Percentiles rank a stretch among this genome's conserved stretches.
phyloP scores from a whole-genome alignment of 78 protist species.

The Dictyostelium citrinum region DNA sequence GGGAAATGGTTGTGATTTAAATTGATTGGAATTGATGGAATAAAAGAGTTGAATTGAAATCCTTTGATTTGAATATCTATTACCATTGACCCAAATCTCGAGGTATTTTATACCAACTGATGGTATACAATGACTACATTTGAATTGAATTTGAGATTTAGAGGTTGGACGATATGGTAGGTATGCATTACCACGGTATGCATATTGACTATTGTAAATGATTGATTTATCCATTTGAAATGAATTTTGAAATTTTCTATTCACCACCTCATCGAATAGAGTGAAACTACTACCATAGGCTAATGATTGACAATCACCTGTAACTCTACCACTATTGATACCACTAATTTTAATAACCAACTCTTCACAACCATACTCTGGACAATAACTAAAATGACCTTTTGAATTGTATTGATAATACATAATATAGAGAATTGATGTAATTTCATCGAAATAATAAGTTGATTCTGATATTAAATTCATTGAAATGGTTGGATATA shows the following conservation, averaged over 20 bases:
- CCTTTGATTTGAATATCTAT: background rate
- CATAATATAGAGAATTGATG: constrained; percentile 5
- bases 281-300: background rate
- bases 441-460: background rate
- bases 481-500: background rate
- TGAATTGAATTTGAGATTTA: background rate
- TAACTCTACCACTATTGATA: background rate
- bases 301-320: constrained; percentile 23
- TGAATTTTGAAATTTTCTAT: background rate
- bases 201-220: background rate
- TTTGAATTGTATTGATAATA: background rate
- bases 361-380: constrained; percentile 19
- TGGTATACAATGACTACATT: constrained; percentile 10
- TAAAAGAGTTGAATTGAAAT: background rate
- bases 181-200: background rate
- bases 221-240: background rate
- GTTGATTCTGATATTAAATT: background rate
- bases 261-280: background rate
- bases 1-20: background rate
- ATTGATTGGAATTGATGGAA: background rate
- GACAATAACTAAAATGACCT: background rate
- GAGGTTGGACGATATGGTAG: background rate
- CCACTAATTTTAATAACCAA: background rate
- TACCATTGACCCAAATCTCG: constrained; percentile 14
- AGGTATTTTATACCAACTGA: background rate